Conservation (phyloP, 257 asterid genomes). For the Rubia yunnanensis region DNA sequence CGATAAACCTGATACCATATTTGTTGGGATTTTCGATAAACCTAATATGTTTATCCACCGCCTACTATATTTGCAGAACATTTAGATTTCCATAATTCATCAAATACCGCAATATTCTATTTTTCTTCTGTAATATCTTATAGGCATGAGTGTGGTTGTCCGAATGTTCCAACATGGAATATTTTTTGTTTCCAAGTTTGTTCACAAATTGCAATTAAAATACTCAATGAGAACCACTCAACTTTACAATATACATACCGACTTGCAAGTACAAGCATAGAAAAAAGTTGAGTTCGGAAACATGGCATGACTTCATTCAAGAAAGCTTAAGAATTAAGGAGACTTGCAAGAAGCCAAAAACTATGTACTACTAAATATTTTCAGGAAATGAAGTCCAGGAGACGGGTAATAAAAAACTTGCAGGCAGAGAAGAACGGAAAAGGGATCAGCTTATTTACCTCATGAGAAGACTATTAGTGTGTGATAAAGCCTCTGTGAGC, state of each 20-base stretch:
- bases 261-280: not conserved
- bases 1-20: too few relatives aligned
- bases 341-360: not conserved
- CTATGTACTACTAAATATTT: not conserved
- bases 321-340: not conserved
- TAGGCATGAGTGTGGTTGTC: too few relatives aligned
- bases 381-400: not conserved
- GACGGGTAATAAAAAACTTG: not conserved
- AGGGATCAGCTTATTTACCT: slow-evolving; percentile 34
- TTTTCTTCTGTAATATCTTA: too few relatives aligned
- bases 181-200: too few relatives aligned
- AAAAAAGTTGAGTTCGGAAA: not conserved
- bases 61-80: too few relatives aligned
- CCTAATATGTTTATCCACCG: too few relatives aligned
- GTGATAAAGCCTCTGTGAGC: slow-evolving; percentile 43
- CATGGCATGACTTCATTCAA: not conserved
- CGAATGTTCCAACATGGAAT: too few relatives aligned
- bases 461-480: slow-evolving; percentile 54
- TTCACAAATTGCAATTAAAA: too few relatives aligned
- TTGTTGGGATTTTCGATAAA: too few relatives aligned
- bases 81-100: too few relatives aligned
- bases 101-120: too few relatives aligned
- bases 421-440: not conserved
- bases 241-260: slow-evolving; percentile 12
- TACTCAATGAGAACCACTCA: too few relatives aligned